Evolutionary conservation across 1,284 basidiomycete genomes (phyloP).

Genomic region (Ceraceosorus bombacis): DNA sequence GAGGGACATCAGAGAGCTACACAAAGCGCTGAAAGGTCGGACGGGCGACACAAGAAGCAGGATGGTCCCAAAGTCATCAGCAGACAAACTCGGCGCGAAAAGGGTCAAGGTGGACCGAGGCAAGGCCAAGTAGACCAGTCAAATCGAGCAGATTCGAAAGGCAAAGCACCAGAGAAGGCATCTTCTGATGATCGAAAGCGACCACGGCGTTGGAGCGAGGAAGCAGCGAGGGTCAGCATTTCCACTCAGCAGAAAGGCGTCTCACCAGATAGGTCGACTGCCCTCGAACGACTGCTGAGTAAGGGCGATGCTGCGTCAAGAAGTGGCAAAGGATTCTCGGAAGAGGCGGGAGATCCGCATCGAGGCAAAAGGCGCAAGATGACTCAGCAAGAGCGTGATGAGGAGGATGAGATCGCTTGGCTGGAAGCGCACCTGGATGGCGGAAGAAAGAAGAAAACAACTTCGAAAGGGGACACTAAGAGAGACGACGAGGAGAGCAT

Average conservation of each 20-base stretch:
- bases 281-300: constrained; percentile 12
- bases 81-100: too few relatives aligned
- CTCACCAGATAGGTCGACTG: constrained; percentile 6
- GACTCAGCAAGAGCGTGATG: constrained; percentile 36
- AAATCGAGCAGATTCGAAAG: constrained; percentile 1
- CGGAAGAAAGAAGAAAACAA: constrained; percentile 14
- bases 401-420: constrained; percentile 47
- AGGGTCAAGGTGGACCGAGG: too few relatives aligned
- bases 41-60: constrained; percentile 1
- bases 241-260: constrained; percentile 14
- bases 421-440: constrained; percentile 34
- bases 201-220: background rate
- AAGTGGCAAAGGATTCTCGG: background rate
- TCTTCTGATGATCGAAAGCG: background rate
- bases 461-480: constrained; percentile 9
- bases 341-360: constrained; percentile 3
- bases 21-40: background rate
- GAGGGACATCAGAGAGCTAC: constrained; percentile 6
- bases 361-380: constrained; percentile 10
- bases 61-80: background rate
- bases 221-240: constrained; percentile 1
- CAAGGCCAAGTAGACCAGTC: too few relatives aligned
- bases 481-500: constrained; percentile 4
- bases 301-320: background rate
- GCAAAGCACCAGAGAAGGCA: background rate